A percentile compares a stretch with the other conserved stretches of the same genome.
These are phyloP conservation scores for Arabidopsis hybrid DNA, from an alignment of 441 rosid species.

Conservation along the genomic window DNA sequence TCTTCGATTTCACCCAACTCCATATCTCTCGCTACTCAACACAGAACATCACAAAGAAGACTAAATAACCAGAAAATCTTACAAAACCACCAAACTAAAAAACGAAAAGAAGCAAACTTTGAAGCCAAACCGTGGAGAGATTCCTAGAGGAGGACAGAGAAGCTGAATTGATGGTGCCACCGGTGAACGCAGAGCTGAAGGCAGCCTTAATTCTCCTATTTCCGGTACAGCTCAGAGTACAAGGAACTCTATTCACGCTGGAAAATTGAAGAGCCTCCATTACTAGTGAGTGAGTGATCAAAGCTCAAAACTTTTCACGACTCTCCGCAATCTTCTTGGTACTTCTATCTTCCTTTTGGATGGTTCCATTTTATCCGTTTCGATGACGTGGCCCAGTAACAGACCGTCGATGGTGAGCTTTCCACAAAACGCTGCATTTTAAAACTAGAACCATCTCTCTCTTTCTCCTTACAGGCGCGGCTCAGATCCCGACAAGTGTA, in stretches of 20 bases:
- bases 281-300: slow-evolving; percentile 13
- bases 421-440: neutral
- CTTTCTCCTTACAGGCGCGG: too few species aligned
- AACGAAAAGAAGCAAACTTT: neutral
- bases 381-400: slow-evolving; percentile 28
- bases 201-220: slow-evolving; percentile 15
- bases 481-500: too few species aligned
- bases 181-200: slow-evolving; percentile 51
- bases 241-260: slow-evolving; percentile 33
- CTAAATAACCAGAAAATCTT: neutral
- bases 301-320: slow-evolving; percentile 21
- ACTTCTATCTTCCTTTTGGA: slow-evolving; percentile 34
- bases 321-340: slow-evolving; percentile 18
- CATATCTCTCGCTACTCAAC: slow-evolving; percentile 62
- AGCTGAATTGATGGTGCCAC: slow-evolving; percentile 46
- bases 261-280: slow-evolving; percentile 48
- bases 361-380: slow-evolving; percentile 36
- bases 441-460: neutral
- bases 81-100: neutral
- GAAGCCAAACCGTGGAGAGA: slow-evolving; percentile 61
- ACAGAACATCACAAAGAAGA: slow-evolving; percentile 9
- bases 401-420: slow-evolving; percentile 28
- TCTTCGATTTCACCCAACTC: slow-evolving; percentile 71
- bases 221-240: neutral
- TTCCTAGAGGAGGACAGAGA: slow-evolving; percentile 57